phyloP scores from a whole-genome alignment of 495 filamentous ascomycete genomes.

The Annulohypoxylon maeteangense region DNA sequence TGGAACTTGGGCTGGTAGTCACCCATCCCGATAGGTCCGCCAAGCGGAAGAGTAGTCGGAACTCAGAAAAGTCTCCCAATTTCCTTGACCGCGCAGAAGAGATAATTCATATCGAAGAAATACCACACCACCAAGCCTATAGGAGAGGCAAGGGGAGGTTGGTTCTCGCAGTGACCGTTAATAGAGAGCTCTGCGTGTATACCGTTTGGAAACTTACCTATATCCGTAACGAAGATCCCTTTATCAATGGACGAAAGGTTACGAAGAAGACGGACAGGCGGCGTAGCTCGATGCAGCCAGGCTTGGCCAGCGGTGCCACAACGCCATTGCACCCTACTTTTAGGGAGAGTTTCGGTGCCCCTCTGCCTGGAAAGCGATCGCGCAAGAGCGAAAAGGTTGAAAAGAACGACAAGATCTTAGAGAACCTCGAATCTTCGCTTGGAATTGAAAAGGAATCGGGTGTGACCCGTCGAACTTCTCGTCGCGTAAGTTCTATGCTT shows the following conservation, averaged over 20 bases:
- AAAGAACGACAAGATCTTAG: slow-evolving; percentile 67
- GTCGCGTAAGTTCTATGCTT: slow-evolving; percentile 91
- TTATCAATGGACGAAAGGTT: slow-evolving; percentile 59
- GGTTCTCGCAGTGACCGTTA: slow-evolving; percentile 83
- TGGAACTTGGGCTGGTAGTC: slow-evolving; percentile 87
- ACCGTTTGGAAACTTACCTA: slow-evolving; percentile 83
- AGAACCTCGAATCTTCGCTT: slow-evolving; percentile 68
- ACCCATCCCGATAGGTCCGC: slow-evolving; percentile 54
- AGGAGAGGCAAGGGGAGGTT: slow-evolving; percentile 56
- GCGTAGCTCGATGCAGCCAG: slow-evolving; percentile 87
- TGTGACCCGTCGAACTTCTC: slow-evolving; percentile 76
- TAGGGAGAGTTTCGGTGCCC: slow-evolving; percentile 62
- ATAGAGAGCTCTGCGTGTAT: slow-evolving; percentile 74
- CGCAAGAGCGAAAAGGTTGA: slow-evolving; percentile 56
- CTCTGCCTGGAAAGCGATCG: slow-evolving; percentile 56
- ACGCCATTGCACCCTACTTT: slow-evolving; percentile 73
- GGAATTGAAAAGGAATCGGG: slow-evolving; percentile 72
- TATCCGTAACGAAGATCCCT: slow-evolving; percentile 67
- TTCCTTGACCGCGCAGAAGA: slow-evolving; percentile 77
- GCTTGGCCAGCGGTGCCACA: slow-evolving; percentile 77
- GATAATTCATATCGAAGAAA: slow-evolving; percentile 74
- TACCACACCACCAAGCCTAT: slow-evolving; percentile 22
- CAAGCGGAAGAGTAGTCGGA: slow-evolving; percentile 35
- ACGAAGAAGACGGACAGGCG: slow-evolving; percentile 68
- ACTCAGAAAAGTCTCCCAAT: slow-evolving; percentile 32